Percentiles rank a stretch among this genome's conserved stretches.
Conservation (phyloP, 1,139 yeast genomes). For the Zygosaccharomyces sapae region DNA sequence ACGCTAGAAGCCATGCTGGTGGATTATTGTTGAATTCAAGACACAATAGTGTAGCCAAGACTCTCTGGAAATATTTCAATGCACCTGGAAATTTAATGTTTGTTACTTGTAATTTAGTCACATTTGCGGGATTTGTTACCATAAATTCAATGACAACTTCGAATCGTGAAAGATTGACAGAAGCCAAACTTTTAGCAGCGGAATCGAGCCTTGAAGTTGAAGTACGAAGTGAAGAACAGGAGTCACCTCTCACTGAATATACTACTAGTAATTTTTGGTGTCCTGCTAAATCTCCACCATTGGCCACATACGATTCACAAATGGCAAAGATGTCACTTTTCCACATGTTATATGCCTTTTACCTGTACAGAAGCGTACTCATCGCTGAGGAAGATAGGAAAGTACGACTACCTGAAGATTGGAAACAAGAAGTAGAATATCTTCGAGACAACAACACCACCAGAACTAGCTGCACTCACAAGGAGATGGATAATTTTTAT, state of each 20-base stretch:
- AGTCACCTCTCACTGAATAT: slow-evolving; percentile 7
- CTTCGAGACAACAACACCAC: slow-evolving; percentile 3
- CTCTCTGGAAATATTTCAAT: slow-evolving; percentile 34
- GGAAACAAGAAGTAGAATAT: slow-evolving; percentile 14
- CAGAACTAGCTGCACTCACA: background rate
- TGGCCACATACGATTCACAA: slow-evolving; percentile 18
- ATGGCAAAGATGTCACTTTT: slow-evolving; percentile 30
- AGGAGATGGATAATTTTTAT: slow-evolving; percentile 22
- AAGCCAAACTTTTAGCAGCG: slow-evolving; percentile 9
- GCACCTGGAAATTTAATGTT: slow-evolving; percentile 35
- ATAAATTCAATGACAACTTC: slow-evolving; percentile 26
- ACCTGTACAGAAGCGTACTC: slow-evolving; percentile 22
- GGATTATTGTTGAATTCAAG: slow-evolving; percentile 10
- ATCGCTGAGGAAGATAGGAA: background rate
- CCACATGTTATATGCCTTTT: slow-evolving; percentile 30
- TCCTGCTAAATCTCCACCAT: slow-evolving; percentile 8
- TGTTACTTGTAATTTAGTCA: slow-evolving; percentile 33
- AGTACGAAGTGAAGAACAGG: background rate
- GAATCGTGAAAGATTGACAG: slow-evolving; percentile 16
- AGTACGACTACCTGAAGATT: slow-evolving; percentile 4
- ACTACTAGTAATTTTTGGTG: slow-evolving; percentile 2
- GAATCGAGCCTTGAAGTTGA: slow-evolving; percentile 4
- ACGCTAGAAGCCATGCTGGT: slow-evolving; percentile 8
- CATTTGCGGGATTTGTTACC: slow-evolving; percentile 32
- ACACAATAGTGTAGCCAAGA: slow-evolving; percentile 11